These are phyloP conservation scores for Geotrichum australiense DNA, from an alignment of 1,139 yeast species.

Conservation along the genomic window DNA sequence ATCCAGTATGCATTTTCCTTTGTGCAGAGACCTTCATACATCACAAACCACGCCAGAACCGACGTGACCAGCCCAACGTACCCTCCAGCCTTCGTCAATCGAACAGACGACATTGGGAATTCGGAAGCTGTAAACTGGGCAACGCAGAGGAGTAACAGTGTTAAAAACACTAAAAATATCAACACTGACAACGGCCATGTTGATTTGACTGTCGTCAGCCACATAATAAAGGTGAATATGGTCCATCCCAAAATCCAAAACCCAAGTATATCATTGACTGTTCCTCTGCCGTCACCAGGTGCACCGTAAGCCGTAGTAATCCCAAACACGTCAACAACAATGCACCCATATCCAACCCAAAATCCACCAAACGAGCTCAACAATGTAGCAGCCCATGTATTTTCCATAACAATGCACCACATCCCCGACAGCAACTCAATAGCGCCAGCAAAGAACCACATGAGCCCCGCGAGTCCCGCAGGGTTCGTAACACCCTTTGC, in stretches of 20 bases:
- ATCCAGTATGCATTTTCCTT: constrained; percentile 59
- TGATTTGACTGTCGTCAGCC: constrained; percentile 65
- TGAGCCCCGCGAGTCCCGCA: constrained; percentile 57
- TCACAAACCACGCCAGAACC: constrained; percentile 79
- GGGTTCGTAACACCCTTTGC: constrained; percentile 51
- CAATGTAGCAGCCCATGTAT: constrained; percentile 82
- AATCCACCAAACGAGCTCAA: constrained; percentile 77
- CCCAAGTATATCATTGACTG: constrained; percentile 54
- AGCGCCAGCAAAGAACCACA: constrained; percentile 73
- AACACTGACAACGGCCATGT: constrained; percentile 67
- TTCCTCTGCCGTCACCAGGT: constrained; percentile 23
- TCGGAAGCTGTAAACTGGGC: constrained; percentile 40
- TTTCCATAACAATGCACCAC: constrained; percentile 60
- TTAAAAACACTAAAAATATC: constrained; percentile 56
- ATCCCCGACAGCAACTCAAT: constrained; percentile 66
- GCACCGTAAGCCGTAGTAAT: constrained; percentile 47
- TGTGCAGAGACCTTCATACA: constrained; percentile 83
- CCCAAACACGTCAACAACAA: constrained; percentile 67
- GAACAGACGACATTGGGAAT: constrained; percentile 31
- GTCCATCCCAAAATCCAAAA: constrained; percentile 73
- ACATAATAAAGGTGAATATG: constrained; percentile 64
- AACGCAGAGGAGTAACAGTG: constrained; percentile 60
- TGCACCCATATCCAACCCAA: constrained; percentile 76
- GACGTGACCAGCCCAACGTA: constrained; percentile 72
- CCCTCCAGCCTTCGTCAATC: constrained; percentile 64